phyloP scores from a whole-genome alignment of 2,329 filamentous ascomycete species.

The Botrytis deweyae region DNA sequence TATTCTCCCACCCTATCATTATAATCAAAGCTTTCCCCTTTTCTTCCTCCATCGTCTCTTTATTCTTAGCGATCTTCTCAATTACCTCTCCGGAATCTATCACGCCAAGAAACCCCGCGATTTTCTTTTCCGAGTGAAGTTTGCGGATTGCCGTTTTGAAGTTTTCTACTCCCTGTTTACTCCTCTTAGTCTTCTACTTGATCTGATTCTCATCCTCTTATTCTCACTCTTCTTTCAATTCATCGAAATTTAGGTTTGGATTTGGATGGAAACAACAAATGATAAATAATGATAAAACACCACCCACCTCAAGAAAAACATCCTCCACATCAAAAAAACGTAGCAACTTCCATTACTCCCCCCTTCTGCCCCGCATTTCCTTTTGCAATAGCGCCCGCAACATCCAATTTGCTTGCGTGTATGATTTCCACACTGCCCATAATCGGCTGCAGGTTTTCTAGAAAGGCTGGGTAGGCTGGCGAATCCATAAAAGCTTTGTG shows the following conservation, averaged over 20 bases:
- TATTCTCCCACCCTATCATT: constrained; percentile 31
- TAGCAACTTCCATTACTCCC: constrained; percentile 27
- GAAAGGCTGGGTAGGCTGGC: constrained; percentile 43
- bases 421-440: constrained; percentile 24
- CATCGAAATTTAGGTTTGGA: not conserved
- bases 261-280: not conserved
- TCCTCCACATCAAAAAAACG: constrained; percentile 27
- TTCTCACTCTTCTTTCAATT: not conserved
- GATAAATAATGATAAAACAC: not conserved
- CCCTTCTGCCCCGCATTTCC: not conserved
- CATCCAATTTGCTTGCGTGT: constrained; percentile 23
- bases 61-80: constrained; percentile 3
- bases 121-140: not conserved
- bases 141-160: not conserved
- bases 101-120: not conserved
- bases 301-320: not conserved
- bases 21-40: constrained; percentile 27
- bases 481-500: constrained; percentile 45
- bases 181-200: not conserved
- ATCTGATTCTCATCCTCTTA: not conserved
- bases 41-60: constrained; percentile 2
- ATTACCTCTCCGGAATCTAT: not conserved
- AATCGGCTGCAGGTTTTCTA: constrained; percentile 24
- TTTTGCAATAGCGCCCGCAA: not conserved
- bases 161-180: not conserved